Conservation (phyloP, 495 filamentous ascomycete species). For the Trichocladium antarcticum region DNA sequence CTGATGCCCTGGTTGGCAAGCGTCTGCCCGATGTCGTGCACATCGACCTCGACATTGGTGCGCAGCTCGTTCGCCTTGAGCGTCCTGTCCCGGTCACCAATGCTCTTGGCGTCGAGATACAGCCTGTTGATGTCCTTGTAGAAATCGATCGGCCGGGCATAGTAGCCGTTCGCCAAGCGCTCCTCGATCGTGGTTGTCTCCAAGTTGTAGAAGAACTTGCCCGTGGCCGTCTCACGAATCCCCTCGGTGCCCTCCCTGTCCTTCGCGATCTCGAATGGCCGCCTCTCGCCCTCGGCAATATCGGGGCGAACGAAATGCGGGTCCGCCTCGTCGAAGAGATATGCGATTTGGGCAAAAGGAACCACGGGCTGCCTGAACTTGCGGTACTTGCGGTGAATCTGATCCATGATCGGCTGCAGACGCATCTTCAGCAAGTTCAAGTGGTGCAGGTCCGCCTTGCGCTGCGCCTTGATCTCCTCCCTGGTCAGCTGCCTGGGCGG, state of each 20-base stretch:
- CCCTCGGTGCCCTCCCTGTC: slow-evolving; percentile 67
- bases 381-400: slow-evolving; percentile 73
- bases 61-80: slow-evolving; percentile 82
- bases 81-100: slow-evolving; percentile 63
- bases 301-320: slow-evolving; percentile 73
- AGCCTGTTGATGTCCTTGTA: slow-evolving; percentile 72
- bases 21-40: slow-evolving; percentile 54
- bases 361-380: slow-evolving; percentile 74
- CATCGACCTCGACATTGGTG: slow-evolving; percentile 85
- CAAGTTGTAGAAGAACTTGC: slow-evolving; percentile 87
- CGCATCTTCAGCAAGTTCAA: slow-evolving; percentile 77
- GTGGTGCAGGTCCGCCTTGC: slow-evolving; percentile 63
- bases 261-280: slow-evolving; percentile 63
- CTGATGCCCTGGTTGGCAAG: slow-evolving; percentile 35
- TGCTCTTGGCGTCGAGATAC: slow-evolving; percentile 66
- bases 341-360: slow-evolving; percentile 56
- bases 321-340: slow-evolving; percentile 72
- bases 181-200: slow-evolving; percentile 91
- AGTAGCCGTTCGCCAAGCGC: slow-evolving; percentile 87
- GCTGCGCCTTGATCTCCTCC: slow-evolving; percentile 69
- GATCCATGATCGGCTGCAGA: slow-evolving; percentile 89
- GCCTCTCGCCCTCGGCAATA: slow-evolving; percentile 46
- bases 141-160: slow-evolving; percentile 80
- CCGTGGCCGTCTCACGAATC: slow-evolving; percentile 54
- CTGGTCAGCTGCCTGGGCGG: slow-evolving; percentile 52